These are phyloP conservation scores for Clonostachys rosea DNA, from an alignment of 2,329 filamentous ascomycete species.

Conservation along the genomic window DNA sequence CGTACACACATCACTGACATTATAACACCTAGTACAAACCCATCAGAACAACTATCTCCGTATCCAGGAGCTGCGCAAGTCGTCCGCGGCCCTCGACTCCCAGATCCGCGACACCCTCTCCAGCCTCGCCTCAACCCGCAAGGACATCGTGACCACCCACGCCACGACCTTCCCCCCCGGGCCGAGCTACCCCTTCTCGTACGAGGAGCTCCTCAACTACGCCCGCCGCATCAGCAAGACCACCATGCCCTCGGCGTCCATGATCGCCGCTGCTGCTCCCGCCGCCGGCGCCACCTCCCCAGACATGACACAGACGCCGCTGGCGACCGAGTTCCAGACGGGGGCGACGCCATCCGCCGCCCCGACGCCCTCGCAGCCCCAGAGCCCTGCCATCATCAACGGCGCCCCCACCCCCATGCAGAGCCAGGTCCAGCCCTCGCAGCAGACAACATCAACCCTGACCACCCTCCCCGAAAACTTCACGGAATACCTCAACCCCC, in stretches of 20 bases:
- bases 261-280: constrained; percentile 25
- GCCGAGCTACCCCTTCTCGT: constrained; percentile 54
- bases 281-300: constrained; percentile 15
- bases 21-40: constrained; percentile 49
- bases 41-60: constrained; percentile 73
- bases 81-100: constrained; percentile 60
- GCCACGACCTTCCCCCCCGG: constrained; percentile 49
- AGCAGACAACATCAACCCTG: constrained; percentile 21
- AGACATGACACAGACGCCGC: constrained; percentile 18
- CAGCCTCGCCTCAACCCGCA: constrained; percentile 67
- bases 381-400: constrained; percentile 26
- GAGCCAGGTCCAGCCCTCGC: constrained; percentile 11
- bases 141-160: constrained; percentile 63
- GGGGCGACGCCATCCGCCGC: constrained; percentile 13
- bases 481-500: constrained; percentile 47
- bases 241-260: constrained; percentile 64
- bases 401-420: constrained; percentile 12
- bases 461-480: constrained; percentile 44
- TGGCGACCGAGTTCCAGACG: constrained; percentile 6
- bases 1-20: not conserved
- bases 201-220: constrained; percentile 71
- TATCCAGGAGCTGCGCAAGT: constrained; percentile 63
- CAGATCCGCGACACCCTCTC: constrained; percentile 69
- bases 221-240: constrained; percentile 77
- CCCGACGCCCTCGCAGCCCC: constrained; percentile 21